phyloP scores from a whole-genome alignment of 345 rosid genomes.

The Heritiera littoralis region DNA sequence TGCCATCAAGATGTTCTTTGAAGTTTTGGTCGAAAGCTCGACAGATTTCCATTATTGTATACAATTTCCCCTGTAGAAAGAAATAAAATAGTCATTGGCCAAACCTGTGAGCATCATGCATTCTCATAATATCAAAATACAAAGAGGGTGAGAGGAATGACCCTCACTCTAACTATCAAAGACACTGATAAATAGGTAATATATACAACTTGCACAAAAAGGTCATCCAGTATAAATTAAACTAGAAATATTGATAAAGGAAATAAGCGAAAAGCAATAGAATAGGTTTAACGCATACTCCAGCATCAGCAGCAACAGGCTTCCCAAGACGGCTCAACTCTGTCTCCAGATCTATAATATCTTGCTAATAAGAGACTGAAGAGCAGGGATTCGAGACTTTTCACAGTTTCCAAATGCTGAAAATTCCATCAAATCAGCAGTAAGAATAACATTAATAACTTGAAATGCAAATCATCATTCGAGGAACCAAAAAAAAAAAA shows the following conservation, averaged over 20 bases:
- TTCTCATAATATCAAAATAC: not conserved
- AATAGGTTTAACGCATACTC: slow-evolving; percentile 53
- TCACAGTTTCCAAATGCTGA: slow-evolving; percentile 97
- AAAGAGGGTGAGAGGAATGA: not conserved
- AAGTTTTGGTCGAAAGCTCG: slow-evolving; percentile 91
- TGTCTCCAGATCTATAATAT: slow-evolving; percentile 74
- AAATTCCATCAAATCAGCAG: slow-evolving; percentile 31
- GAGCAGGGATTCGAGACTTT: slow-evolving; percentile 90
- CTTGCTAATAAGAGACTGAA: slow-evolving; percentile 84
- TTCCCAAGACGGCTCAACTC: slow-evolving; percentile 90
- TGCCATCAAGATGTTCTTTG: slow-evolving; percentile 92
- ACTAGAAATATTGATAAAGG: not conserved
- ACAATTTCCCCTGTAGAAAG: slow-evolving; percentile 75
- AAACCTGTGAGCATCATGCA: not conserved
- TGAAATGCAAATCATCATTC: not conserved
- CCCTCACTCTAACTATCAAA: not conserved
- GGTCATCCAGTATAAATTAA: not conserved
- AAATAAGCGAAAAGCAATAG: slow-evolving; percentile 7
- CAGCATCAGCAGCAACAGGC: slow-evolving; percentile 90
- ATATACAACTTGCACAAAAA: slow-evolving; percentile 14
- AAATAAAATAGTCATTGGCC: slow-evolving; percentile 3
- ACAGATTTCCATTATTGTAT: slow-evolving; percentile 92
- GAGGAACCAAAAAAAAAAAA: not conserved
- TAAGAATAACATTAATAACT: not conserved
- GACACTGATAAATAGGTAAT: not conserved